Evolutionary conservation across 129 eudicot genomes (phyloP).

Genomic region (Centaurea solstitialis): DNA sequence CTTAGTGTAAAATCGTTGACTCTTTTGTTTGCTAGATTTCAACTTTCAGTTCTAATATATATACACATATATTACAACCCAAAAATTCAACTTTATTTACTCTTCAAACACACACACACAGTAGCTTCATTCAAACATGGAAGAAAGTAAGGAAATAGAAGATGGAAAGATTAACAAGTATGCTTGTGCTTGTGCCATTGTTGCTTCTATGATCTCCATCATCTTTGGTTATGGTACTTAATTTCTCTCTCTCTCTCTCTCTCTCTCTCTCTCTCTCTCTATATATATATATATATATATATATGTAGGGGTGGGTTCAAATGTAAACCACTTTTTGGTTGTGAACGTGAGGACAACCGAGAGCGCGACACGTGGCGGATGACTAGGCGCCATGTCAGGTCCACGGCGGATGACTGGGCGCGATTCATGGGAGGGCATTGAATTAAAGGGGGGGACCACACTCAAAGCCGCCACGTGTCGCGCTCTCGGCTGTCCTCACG

Average conservation of each 20-base stretch:
- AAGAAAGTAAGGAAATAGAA: conserved; percentile 6
- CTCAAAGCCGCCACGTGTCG: too few relatives aligned
- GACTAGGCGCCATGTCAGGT: too few relatives aligned
- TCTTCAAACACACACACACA: background rate
- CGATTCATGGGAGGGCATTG: too few relatives aligned
- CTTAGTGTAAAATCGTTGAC: background rate
- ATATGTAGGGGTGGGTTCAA: too few relatives aligned
- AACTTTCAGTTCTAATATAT: background rate
- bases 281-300: background rate
- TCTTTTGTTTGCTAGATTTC: background rate
- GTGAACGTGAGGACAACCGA: too few relatives aligned
- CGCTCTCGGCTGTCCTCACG: too few relatives aligned
- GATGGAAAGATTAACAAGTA: conserved; percentile 55
- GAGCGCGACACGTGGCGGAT: too few relatives aligned
- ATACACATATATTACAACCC: background rate
- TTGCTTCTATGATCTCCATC: conserved; percentile 85
- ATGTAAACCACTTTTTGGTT: too few relatives aligned
- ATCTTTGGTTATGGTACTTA: conserved; percentile 78
- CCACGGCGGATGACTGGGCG: too few relatives aligned
- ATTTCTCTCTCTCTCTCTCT: background rate
- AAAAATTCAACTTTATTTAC: background rate
- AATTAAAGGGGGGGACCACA: too few relatives aligned
- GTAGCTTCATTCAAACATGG: conserved; percentile 12
- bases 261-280: background rate
- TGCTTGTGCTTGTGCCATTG: conserved; percentile 67